phyloP scores from a whole-genome alignment of 805 yeast species.

The Hemisphaericaspora nanyangensis region DNA sequence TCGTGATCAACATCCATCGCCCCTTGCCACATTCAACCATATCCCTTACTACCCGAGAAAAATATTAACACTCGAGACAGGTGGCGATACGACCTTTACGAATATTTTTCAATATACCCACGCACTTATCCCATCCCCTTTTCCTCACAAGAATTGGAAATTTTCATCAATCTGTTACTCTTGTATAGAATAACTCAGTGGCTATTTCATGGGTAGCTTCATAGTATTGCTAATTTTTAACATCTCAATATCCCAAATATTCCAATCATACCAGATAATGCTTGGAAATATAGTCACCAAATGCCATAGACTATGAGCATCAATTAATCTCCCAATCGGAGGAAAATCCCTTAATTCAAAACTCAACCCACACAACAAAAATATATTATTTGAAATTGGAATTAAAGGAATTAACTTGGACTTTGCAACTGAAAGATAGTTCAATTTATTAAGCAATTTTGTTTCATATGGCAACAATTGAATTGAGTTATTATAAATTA shows the following conservation, averaged over 20 bases:
- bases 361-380: constrained; percentile 27
- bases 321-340: constrained; percentile 37
- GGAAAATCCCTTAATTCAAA: constrained; percentile 35
- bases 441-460: constrained; percentile 28
- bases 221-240: constrained; percentile 13
- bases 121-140: neutral
- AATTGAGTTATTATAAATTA: constrained; percentile 31
- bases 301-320: constrained; percentile 96
- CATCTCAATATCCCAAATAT: constrained; percentile 42
- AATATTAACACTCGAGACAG: neutral
- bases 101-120: neutral
- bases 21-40: neutral
- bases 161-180: neutral
- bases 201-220: neutral
- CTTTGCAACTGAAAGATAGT: constrained; percentile 22
- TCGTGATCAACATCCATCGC: neutral
- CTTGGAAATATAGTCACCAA: constrained; percentile 82
- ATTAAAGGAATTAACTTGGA: constrained; percentile 28
- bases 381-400: constrained; percentile 31
- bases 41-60: neutral
- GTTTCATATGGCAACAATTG: constrained; percentile 38
- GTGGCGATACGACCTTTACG: neutral
- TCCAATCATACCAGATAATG: constrained; percentile 64
- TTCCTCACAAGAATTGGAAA: too few species aligned
- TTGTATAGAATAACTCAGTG: too few species aligned